Evolutionary conservation across 1,284 basidiomycete species (phyloP).

Genomic region (Boletus calvinii): DNA sequence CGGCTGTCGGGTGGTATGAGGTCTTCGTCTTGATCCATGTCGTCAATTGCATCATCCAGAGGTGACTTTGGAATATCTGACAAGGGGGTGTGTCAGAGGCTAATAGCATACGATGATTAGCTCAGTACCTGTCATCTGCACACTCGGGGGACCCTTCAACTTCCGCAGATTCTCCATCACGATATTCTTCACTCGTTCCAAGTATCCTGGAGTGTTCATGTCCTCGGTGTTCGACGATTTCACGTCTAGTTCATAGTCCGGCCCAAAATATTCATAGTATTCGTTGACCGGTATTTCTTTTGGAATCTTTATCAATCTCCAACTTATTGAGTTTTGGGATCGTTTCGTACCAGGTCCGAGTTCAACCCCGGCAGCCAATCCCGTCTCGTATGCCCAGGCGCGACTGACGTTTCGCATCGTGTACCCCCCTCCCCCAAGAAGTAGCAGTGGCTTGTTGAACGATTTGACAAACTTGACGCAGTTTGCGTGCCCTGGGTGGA

Average conservation of each 20-base stretch:
- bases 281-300: slow-evolving; percentile 94
- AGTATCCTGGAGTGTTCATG: slow-evolving; percentile 89
- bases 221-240: slow-evolving; percentile 96
- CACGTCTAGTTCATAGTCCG: slow-evolving; percentile 97
- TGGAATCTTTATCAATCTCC: slow-evolving; percentile 11
- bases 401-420: slow-evolving; percentile 98
- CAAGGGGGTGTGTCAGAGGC: neutral
- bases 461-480: slow-evolving; percentile 98
- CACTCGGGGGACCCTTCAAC: slow-evolving; percentile 84
- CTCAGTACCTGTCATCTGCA: slow-evolving; percentile 78
- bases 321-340: neutral
- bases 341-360: slow-evolving; percentile 71
- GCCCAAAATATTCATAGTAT: slow-evolving; percentile 99
- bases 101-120: neutral
- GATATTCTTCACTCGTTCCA: slow-evolving; percentile 90
- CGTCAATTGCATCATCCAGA: slow-evolving; percentile 76
- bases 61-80: slow-evolving; percentile 76
- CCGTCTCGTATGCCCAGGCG: slow-evolving; percentile 98
- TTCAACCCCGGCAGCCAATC: slow-evolving; percentile 93
- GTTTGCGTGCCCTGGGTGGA: slow-evolving; percentile 84
- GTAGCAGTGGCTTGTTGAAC: slow-evolving; percentile 88
- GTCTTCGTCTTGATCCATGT: slow-evolving; percentile 80
- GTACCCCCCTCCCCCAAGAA: slow-evolving; percentile 97
- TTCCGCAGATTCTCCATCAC: slow-evolving; percentile 90
- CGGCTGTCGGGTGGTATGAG: slow-evolving; percentile 73